phyloP scores from a whole-genome alignment of 441 rosid species.

The Rhodomyrtus psidioides region DNA sequence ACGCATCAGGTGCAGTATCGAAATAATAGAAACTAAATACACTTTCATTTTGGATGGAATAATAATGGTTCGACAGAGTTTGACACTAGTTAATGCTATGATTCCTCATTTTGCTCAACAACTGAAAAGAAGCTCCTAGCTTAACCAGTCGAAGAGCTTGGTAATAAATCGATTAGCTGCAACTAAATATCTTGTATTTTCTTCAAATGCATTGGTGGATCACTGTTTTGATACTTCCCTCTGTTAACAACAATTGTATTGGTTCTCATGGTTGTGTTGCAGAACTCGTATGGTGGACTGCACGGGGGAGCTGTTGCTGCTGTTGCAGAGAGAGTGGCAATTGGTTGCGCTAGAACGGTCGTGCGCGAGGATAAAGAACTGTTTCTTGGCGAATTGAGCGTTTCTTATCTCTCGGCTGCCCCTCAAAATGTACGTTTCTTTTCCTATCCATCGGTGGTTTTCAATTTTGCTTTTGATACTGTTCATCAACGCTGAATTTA shows the following conservation, averaged over 20 bases:
- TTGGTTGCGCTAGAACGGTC: slow-evolving; percentile 62
- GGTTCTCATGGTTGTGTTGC: neutral
- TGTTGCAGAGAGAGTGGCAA: slow-evolving; percentile 55
- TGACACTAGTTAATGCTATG: neutral
- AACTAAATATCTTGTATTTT: neutral
- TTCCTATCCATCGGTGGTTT: neutral
- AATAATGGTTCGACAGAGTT: neutral
- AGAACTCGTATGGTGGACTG: slow-evolving; percentile 49
- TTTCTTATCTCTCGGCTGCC: slow-evolving; percentile 69
- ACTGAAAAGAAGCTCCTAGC: neutral
- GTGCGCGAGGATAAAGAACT: slow-evolving; percentile 50
- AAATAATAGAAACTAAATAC: neutral
- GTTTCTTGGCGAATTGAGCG: slow-evolving; percentile 65
- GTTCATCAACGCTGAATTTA: neutral
- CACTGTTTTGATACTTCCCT: neutral
- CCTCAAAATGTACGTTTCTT: slow-evolving; percentile 21
- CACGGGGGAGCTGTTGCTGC: slow-evolving; percentile 81
- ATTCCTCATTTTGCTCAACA: neutral
- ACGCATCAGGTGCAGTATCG: neutral
- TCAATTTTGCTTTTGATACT: neutral
- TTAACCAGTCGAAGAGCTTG: neutral
- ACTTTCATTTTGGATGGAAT: neutral
- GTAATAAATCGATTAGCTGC: neutral
- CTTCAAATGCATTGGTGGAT: neutral
- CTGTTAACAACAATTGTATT: neutral